Base-by-base conservation (phyloP, 1,284 basidiomycete genomes). In the Exobasidium cylindrosporum region DNA sequence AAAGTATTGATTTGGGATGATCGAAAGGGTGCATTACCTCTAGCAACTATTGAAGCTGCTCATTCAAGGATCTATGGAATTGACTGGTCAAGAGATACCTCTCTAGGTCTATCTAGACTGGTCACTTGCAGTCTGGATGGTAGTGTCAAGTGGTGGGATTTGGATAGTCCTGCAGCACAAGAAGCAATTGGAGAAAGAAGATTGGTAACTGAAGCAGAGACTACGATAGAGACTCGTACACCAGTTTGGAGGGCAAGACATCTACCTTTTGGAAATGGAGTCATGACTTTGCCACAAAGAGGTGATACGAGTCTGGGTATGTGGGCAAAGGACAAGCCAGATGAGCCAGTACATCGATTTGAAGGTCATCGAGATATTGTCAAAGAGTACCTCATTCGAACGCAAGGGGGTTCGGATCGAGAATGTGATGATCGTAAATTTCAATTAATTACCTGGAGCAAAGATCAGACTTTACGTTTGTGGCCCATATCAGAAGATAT, bases 301-400 rank as follows among this genome's bases (percentile, higher is more conserved):
- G 90, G 92, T 1, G 89, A 89, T 68, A 89, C 88, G 6, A 85
- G 86, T 0, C 83, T 97, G 24, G 90, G 92, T 78, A 90, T 98
- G 88, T 97, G 88, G 83, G 83, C 83, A 0, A 82, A 85, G 57
- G 83, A 82, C 14, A 79, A 84, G 52, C 80, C 82, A 1, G 68
- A 76, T 6, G 57, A 44, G 31, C 87, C 89, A 0, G 86, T 92
- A 6, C 86, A 89, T 62, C 83, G 84, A 2, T 97, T 96, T 69
- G 89, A 90, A 66, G 94, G 93, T 0, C 92, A 96, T 78, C 85
- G 86, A 0, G 93, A 96, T 73, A 90, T 93, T 3, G 95, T 97
- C 40, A 97, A 97, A 74, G 95, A 99, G 81, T 99, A 96, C 75
- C 93, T 99, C 1, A 97, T 96, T 93, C 84, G 96, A 62, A 87